Base-by-base conservation (phyloP, 225 moss, liverwort and hornwort genomes). In the Pseudoscleropodium purum region DNA sequence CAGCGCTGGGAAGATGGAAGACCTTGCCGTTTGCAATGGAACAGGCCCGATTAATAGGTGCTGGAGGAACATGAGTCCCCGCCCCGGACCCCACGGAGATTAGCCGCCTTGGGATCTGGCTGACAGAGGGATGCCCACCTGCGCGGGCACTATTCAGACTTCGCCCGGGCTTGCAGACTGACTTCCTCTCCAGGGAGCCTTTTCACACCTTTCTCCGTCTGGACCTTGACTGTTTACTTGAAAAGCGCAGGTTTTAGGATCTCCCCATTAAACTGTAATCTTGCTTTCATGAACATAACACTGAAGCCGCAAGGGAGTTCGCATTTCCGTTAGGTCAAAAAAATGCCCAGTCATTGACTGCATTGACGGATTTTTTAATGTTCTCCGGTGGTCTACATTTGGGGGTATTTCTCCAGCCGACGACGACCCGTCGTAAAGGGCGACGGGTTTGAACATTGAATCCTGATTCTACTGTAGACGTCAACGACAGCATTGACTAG, bases 381-480 rank as follows among this genome's bases (percentile, higher is more conserved):
- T 41, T 54, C 60, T 8, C 72, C 29, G 34, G 41, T 36, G 18
- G 47, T 77, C 51, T 69, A 54, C 69, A 4, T 17, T 31, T 29
- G 37, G 20, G 36, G 80, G 68, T 13, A 8, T 69, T 60, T 75
- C 57, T 59, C 27, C 45, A 80, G 85, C 64, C 80, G 81, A 66
- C 88, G 76, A 76, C 49, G 73, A 84, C 87, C 27, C 84, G 89
- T 91, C 79, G 84, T 91, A 89, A 91, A 89, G 87, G 84, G 79
- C 79, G 88, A 88, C 79, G 60, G 65, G 87, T 57, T 84, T 76
- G 72, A 62, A 64, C 49, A 70, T 91, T 63, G 87, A 89, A 59
- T 77, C 34, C 47, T 10, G 73, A 64, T 18, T 27, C 73, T 8
- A 76, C 87, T 66, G 37, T 67, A 20, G n/a, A 57, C 87, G 72